Conservation (phyloP, 1,284 basidiomycete genomes). For the Microbotryomycetes sp. region DNA sequence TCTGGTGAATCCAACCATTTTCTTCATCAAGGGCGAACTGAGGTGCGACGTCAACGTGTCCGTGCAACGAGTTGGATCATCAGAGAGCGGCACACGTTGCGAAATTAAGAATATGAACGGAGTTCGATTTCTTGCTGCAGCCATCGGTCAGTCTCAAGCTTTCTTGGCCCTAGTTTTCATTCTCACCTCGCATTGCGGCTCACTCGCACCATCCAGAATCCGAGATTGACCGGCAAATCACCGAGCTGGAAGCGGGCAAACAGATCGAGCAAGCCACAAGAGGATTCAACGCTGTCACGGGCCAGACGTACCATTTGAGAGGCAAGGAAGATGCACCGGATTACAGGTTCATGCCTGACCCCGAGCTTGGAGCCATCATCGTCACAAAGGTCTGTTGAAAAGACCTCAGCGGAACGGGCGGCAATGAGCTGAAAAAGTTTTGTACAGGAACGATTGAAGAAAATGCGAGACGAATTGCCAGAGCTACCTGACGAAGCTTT, state of each 20-base stretch:
- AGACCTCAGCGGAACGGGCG: no score
- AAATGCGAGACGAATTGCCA: constrained; percentile 57
- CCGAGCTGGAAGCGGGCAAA: constrained; percentile 49
- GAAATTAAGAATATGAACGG: constrained; percentile 98
- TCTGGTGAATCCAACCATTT: background rate
- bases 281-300: constrained; percentile 75
- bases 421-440: background rate
- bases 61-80: constrained; percentile 57
- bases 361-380: constrained; percentile 73
- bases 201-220: constrained; percentile 43
- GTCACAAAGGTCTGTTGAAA: constrained; percentile 42
- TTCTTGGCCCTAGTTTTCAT: constrained; percentile 1
- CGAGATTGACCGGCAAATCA: constrained; percentile 66
- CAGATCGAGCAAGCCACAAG: constrained; percentile 75
- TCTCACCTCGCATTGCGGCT: constrained; percentile 8
- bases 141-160: constrained; percentile 58
- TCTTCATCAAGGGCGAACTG: constrained; percentile 65
- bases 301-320: constrained; percentile 72
- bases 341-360: constrained; percentile 97
- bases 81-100: constrained; percentile 71
- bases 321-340: constrained; percentile 91
- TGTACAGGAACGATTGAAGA: constrained; percentile 54
- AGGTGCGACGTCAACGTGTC: constrained; percentile 96
- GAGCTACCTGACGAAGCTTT: constrained; percentile 67
- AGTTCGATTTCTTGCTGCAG: constrained; percentile 73